phyloP scores from a whole-genome alignment of 164 flowering plant species.

The Cinnamomum chago region DNA sequence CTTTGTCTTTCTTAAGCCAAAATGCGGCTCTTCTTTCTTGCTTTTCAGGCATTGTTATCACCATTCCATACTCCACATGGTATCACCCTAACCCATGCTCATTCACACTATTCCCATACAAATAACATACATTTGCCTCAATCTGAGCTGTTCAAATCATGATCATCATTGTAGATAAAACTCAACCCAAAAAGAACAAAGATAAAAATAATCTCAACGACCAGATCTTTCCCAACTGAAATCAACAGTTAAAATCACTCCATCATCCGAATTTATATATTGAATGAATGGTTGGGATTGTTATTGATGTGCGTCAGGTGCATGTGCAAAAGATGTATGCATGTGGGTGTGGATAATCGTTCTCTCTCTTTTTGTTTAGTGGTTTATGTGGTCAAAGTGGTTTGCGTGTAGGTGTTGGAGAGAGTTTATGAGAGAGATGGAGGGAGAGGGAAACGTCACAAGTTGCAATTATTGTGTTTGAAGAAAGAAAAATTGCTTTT shows the following conservation, averaged over 20 bases:
- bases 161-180: background rate
- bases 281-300: too few species aligned
- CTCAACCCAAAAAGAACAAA: too few species aligned
- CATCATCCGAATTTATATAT: too few species aligned
- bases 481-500: slow-evolving; percentile 1
- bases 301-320: too few species aligned
- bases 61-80: background rate
- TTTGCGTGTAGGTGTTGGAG: slow-evolving; percentile 65
- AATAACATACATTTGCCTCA: background rate
- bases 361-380: too few species aligned
- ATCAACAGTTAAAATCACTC: too few species aligned
- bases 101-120: background rate
- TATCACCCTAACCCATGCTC: background rate
- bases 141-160: background rate
- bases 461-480: slow-evolving; percentile 43
- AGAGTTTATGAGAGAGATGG: slow-evolving; percentile 31
- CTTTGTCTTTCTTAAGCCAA: slow-evolving; percentile 10
- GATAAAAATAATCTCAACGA: too few species aligned
- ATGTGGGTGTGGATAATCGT: too few species aligned
- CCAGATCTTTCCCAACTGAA: too few species aligned
- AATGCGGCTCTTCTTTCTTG: slow-evolving; percentile 29
- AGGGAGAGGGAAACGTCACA: slow-evolving; percentile 51
- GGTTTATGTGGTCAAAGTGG: slow-evolving; percentile 47
- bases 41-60: background rate
- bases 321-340: too few species aligned